Base-by-base conservation (phyloP, 805 yeast genomes). In the Schizosaccharomyces octosporus region DNA sequence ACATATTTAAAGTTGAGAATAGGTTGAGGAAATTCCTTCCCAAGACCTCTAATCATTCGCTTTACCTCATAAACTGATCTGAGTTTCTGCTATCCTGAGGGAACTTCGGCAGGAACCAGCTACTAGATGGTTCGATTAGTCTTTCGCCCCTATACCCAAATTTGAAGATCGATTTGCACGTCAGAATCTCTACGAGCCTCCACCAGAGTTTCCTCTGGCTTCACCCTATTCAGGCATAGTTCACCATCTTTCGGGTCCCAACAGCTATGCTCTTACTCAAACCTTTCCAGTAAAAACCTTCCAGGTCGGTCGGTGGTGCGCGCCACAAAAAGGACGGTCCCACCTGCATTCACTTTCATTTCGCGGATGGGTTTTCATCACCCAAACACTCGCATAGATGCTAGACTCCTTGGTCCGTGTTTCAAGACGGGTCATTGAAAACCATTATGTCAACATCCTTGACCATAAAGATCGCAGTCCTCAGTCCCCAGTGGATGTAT, bases 171-270 rank as follows among this genome's bases (percentile, higher is more conserved):
- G 74, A 72, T 71, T 72, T 72, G 74, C 74, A 72, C 74, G 73
- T 72, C 74, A 72, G 74, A 72, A 72, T 73, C 73, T 73, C 74
- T 72, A 69, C 73, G 75, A 71, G 73, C 73, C 73, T 72, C 74
- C 74, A 71, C 74, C 74, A 71, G 74, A 72, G 73, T 72, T 71
- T 72, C 74, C 74, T 72, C 74, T 71, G 74, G 74, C 74, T 72
- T 72, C 73, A 71, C 74, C 74, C 74, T 71, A 71, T 71, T 71
- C 74, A 72, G 73, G 74, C 73, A 72, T 72, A 72, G 74, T 71
- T 71, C 74, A 72, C 75, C 74, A 72, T 72, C 75, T 72, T 65
- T 72, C 74, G 74, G 74, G 74, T 72, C 74, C 74, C 74, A 72
- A 72, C 74, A 72, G 72, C 73, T 71, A 71, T 71, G 74, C 74